These are phyloP conservation scores for Wickerhamomyces sp. DNA, from an alignment of 1,139 yeast species.

Conservation along the genomic window DNA sequence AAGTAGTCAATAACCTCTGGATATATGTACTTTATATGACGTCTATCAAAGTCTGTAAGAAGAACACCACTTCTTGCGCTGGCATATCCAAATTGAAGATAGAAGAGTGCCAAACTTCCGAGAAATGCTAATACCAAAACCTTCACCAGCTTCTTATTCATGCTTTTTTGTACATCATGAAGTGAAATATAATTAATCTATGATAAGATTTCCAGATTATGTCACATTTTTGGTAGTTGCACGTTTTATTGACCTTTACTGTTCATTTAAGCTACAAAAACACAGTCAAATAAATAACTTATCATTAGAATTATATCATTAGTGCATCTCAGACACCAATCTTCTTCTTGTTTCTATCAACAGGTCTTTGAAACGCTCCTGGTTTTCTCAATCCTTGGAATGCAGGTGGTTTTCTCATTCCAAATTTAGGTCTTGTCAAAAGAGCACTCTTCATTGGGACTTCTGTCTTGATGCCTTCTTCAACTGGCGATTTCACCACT, in stretches of 20 bases:
- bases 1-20: conserved; percentile 5
- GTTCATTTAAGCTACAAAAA: background rate
- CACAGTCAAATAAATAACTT: background rate
- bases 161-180: no score
- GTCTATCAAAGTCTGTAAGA: conserved; percentile 4
- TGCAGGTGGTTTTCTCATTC: conserved; percentile 19
- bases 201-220: no score
- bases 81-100: no score
- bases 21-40: conserved; percentile 4
- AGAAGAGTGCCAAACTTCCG: no score
- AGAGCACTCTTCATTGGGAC: conserved; percentile 3
- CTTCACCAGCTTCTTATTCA: no score
- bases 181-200: no score
- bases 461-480: no score
- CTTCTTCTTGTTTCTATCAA: conserved; percentile 18
- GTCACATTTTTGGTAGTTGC: no score
- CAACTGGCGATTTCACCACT: no score
- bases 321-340: conserved; percentile 11
- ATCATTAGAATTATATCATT: background rate
- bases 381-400: conserved; percentile 43
- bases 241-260: background rate
- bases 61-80: no score
- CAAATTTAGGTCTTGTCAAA: conserved; percentile 22
- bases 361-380: conserved; percentile 43
- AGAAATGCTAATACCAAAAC: no score